Evolutionary conservation across 495 filamentous ascomycete genomes (phyloP).

Genomic region (Baudoinia panamericana): DNA sequence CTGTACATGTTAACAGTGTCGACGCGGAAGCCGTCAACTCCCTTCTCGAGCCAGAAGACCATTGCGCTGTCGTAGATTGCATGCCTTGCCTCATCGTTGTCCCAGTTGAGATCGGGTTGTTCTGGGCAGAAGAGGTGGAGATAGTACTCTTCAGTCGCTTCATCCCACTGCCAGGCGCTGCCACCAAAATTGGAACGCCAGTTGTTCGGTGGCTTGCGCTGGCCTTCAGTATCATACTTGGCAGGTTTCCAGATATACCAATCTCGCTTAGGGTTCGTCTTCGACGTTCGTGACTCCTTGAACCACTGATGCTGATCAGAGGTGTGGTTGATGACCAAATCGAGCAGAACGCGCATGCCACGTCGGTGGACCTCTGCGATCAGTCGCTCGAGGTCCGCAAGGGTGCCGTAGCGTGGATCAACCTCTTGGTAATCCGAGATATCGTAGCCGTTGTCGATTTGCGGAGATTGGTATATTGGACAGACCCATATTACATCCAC

Average conservation of each 20-base stretch:
- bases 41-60: constrained; percentile 27
- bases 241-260: constrained; percentile 30
- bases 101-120: constrained; percentile 32
- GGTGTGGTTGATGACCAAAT: constrained; percentile 50
- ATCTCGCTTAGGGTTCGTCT: constrained; percentile 18
- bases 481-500: constrained; percentile 27
- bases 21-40: constrained; percentile 29
- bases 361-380: constrained; percentile 20
- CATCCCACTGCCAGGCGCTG: constrained; percentile 26
- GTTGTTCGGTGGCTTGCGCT: constrained; percentile 27
- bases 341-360: constrained; percentile 16
- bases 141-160: constrained; percentile 28
- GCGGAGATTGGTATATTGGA: constrained; percentile 24
- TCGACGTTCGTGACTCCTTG: constrained; percentile 31
- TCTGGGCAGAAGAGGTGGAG: constrained; percentile 26
- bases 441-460: constrained; percentile 30
- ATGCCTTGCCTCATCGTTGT: constrained; percentile 19
- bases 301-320: constrained; percentile 54
- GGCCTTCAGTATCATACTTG: constrained; percentile 22
- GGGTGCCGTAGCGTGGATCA: constrained; percentile 22
- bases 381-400: constrained; percentile 24
- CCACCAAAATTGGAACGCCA: constrained; percentile 24
- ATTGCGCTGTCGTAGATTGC: constrained; percentile 25
- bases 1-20: constrained; percentile 28
- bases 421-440: constrained; percentile 27